phyloP scores from a whole-genome alignment of 23 red algal genomes.

The Gracilariopsis chorda region DNA sequence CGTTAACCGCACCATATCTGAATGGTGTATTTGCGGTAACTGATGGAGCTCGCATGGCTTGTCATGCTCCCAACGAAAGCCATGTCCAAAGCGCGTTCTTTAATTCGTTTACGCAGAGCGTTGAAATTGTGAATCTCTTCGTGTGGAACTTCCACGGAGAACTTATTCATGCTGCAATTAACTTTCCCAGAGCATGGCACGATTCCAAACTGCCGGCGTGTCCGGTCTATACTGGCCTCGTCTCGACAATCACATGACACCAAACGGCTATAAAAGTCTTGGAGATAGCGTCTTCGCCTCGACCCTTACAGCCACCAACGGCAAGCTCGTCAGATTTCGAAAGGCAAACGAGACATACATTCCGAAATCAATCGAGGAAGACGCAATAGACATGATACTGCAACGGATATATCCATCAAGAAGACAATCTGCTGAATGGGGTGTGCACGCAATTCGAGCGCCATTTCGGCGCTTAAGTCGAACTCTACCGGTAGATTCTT shows the following conservation, averaged over 20 bases:
- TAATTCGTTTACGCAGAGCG: not conserved
- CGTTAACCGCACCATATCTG: not conserved
- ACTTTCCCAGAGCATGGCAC: not conserved
- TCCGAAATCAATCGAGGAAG: not conserved
- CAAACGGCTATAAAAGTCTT: not conserved
- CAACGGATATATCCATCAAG: not conserved
- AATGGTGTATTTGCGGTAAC: not conserved
- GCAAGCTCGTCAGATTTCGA: not conserved
- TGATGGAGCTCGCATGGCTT: not conserved
- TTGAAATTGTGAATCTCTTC: not conserved
- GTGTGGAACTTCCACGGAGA: conserved; percentile 15
- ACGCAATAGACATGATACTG: conserved; percentile 8
- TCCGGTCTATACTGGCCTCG: not conserved
- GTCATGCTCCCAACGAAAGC: not conserved
- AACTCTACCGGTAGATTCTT: not conserved
- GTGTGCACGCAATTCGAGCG: not conserved
- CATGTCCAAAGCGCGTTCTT: not conserved
- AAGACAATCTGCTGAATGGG: conserved; percentile 26
- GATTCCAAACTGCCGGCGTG: not conserved
- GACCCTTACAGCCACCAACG: not conserved
- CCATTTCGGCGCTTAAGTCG: not conserved
- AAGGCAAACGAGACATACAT: not conserved
- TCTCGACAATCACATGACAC: not conserved
- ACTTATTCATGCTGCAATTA: not conserved
- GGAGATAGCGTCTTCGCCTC: not conserved